Base-by-base conservation (phyloP, 2,329 filamentous ascomycete genomes). In the Atkinsonella hypoxylon region DNA sequence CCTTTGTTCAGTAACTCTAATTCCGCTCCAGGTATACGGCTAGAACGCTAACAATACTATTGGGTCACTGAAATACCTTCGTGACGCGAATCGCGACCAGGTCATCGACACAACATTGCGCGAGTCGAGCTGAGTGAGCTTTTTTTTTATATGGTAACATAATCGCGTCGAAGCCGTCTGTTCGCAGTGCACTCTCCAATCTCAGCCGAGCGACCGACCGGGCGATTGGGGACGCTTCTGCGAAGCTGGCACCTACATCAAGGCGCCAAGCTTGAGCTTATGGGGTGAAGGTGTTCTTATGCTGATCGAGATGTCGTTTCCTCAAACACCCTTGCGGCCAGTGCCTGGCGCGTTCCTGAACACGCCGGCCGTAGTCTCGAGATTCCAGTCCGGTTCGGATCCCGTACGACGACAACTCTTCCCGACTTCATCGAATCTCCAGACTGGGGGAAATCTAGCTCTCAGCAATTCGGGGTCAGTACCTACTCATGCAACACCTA, bases 321-420 rank as follows among this genome's bases (percentile, higher is more conserved):
- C 73, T 22, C 70, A 70, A 55, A 87, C 87, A 51, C 87, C 87
- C 39, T 76, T 83, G 69, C 81, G 85, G 59, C 80, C 80, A 54
- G 73, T 89, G 45, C 87, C 87, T 43, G 87, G 87, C 70, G 82
- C 83, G 60, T 91, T 83, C 63, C 69, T 89, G 61, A 80, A 84
- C 60, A 91, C 87, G 20, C 87, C 87, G 45, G 85, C 83, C 51
- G 72, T 77, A 36, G 66, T 70, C 49, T 74, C 74, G 48, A 72
- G 74, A 57, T 74, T 68, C 61, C 69, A 67, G 58, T 58, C 65
- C 48, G 64, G 60, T 38, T 58, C 66, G 55, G 74, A 79, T 58
- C 67, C 73, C 15, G 70, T 73, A 53, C 71, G 74, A 52, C 75
- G 77, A 55, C 72, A 74, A 51, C 68, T 80, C 47, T 82, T 81